Conservation (phyloP, 2,329 filamentous ascomycete genomes). For the Aureobasidium sp. region DNA sequence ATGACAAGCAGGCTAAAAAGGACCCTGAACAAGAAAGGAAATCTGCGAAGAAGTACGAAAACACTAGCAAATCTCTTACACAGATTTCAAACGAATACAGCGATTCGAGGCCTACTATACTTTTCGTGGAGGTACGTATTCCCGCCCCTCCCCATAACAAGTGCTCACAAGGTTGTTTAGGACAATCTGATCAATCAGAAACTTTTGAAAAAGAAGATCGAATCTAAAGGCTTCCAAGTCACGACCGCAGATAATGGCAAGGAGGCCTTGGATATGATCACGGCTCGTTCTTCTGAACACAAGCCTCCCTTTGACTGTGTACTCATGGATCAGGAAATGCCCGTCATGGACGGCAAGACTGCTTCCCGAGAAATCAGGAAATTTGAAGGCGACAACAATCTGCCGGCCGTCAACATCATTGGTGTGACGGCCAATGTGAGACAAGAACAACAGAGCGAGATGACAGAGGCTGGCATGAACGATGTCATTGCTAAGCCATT, state of each 20-base stretch:
- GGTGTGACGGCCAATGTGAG: slow-evolving; percentile 32
- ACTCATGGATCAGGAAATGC: slow-evolving; percentile 32
- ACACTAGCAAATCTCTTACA: slow-evolving; percentile 16
- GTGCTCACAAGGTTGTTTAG: slow-evolving; percentile 19
- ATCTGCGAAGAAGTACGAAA: background rate
- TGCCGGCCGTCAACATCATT: slow-evolving; percentile 24
- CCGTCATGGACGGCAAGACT: slow-evolving; percentile 27
- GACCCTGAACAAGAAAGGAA: slow-evolving; percentile 20
- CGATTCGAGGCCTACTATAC: background rate
- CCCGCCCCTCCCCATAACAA: too few relatives aligned
- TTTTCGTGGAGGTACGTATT: background rate
- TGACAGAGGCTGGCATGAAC: slow-evolving; percentile 29
- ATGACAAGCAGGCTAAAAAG: background rate
- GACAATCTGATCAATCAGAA: slow-evolving; percentile 31
- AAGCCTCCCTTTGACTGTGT: slow-evolving; percentile 24
- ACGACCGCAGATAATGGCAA: slow-evolving; percentile 29
- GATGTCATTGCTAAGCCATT: slow-evolving; percentile 29
- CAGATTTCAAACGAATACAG: slow-evolving; percentile 19
- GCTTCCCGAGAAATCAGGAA: slow-evolving; percentile 25
- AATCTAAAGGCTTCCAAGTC: slow-evolving; percentile 25
- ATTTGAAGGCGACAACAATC: slow-evolving; percentile 20
- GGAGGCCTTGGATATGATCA: slow-evolving; percentile 25
- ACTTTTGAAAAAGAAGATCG: slow-evolving; percentile 25
- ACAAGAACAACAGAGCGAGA: slow-evolving; percentile 27
- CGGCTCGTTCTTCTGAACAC: background rate